Evolutionary conservation across 345 rosid species (phyloP).

Genomic region (Bruguiera gymnorhiza): DNA sequence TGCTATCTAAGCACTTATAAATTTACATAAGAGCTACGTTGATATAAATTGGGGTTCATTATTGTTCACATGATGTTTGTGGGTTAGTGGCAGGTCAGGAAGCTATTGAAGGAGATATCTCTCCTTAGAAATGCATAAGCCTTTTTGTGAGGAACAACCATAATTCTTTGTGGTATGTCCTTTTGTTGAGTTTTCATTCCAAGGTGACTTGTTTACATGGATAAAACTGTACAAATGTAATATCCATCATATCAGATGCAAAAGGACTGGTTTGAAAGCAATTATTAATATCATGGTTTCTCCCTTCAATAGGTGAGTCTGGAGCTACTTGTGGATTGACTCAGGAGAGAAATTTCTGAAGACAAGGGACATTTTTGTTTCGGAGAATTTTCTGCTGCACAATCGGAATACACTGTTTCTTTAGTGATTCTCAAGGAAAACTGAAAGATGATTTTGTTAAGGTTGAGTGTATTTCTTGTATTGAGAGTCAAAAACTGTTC

Average conservation of each 20-base stretch:
- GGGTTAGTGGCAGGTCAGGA: constrained; percentile 77
- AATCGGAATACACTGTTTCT: constrained; percentile 18
- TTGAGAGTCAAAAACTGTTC: constrained; percentile 11
- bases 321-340: constrained; percentile 46
- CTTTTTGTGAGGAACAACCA: constrained; percentile 45
- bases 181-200: constrained; percentile 29
- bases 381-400: constrained; percentile 32
- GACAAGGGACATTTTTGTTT: constrained; percentile 26
- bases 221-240: no score
- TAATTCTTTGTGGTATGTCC: constrained; percentile 58
- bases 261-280: constrained; percentile 24
- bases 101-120: constrained; percentile 67
- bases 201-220: constrained; percentile 11
- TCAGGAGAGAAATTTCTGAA: constrained; percentile 35
- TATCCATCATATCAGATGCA: constrained; percentile 15
- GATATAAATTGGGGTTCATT: constrained; percentile 18
- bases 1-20: constrained; percentile 13
- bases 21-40: constrained; percentile 15
- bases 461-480: constrained; percentile 5
- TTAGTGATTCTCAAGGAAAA: constrained; percentile 13
- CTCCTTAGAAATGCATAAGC: constrained; percentile 44
- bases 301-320: constrained; percentile 54
- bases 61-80: constrained; percentile 45
- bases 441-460: constrained; percentile 9
- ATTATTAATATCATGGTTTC: constrained; percentile 38